Base-by-base conservation (phyloP, 2,329 filamentous ascomycete species). In the Magnaporthiopsis rhizophila region DNA sequence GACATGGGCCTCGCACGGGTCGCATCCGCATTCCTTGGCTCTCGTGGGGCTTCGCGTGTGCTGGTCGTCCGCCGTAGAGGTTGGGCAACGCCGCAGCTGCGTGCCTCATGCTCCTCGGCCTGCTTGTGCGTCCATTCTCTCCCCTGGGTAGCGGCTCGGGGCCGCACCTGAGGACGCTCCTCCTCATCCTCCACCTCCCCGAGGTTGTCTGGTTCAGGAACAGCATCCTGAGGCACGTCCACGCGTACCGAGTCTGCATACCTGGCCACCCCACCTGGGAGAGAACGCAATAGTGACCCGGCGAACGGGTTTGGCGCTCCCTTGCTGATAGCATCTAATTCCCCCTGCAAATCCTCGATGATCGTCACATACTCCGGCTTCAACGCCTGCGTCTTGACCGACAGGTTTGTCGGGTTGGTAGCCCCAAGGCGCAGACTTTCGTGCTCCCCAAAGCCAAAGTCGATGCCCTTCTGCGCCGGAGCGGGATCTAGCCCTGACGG, bases 381-480 rank as follows among this genome's bases (percentile, higher is more conserved):
- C 21, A 79, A 68, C 7, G 69, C 60, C 7, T 66, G 65, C 3
- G 69, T 67, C 15, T 68, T 68, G 21, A 57, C 45, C 1, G 69
- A 34, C 8, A 72, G 66, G 61, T 73, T 77, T 38, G 67, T 71
- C 1, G 71, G 70, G 63, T 70, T 76, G 15, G 68, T 67, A 2
- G 71, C 70, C n/a, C 78, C 75, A 1, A 81, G 69, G 4, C 79
- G 79, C 1, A 87, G 72, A 30, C 71, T 72, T 26, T 81, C 78
- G 65, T 89, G 86, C 0, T 74, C 76, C 0, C 75, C 79, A 67
- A 89, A 87, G 0, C 78, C 78, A 18, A 89, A 76, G 62, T 84
- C 80, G 57, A 84, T 79, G 7, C 81, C 80, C 28, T 79, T n/a
- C 71, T 72, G 53, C 64, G 67, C 24, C 28, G 28, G 26, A 58